Base-by-base conservation (phyloP, 2,329 filamentous ascomycete genomes). In the Clonostachys byssicola region DNA sequence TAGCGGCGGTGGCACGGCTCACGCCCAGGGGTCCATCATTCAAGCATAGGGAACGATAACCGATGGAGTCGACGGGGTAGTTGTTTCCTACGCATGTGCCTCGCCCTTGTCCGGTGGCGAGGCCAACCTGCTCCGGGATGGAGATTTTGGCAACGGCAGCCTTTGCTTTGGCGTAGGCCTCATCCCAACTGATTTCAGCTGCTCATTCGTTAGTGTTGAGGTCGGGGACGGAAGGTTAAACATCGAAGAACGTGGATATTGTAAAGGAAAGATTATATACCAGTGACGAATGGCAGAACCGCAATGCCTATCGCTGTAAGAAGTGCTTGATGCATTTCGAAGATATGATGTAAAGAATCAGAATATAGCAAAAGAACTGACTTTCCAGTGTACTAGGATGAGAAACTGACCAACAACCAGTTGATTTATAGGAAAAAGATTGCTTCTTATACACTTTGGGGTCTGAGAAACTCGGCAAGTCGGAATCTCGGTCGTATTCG, bases 11-110 rank as follows among this genome's bases (percentile, higher is more conserved):
- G 30, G 79, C 81, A 60, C 81, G 90, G n/a, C 89, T 79, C 23
- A 95, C 71, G 3, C 89, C 89, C 3, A 92, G 70, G 0, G 90
- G 89, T 0, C 88, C 88, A 58, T 95, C 89, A 59, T 94, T 88
- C 30, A 94, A 70, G 65, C 88, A 92, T 34, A 92, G 70, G 43
- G 80, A 77, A 0, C 88, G 89, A 56, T 90, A 92, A 49, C 76
- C 75, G 52, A 81, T 78, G 13, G 73, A 70, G 34, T 68, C 63
- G 17, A 81, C 74, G 23, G 81, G 68, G 6, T 72, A 70, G 14
- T 79, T 83, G 58, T 83, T 85, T 39, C 81, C 81, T 9, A 85
- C 83, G 57, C 85, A 88, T 50, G 82, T 76, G 0, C 82, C 84
- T 13, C 41, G 34, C 17, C 89, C 88, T 5, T 83, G 79, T 12